Percentiles rank a stretch among this genome's conserved stretches.
Conservation (phyloP, 2,329 filamentous ascomycete species). For the Aspergillus novoparasiticus region DNA sequence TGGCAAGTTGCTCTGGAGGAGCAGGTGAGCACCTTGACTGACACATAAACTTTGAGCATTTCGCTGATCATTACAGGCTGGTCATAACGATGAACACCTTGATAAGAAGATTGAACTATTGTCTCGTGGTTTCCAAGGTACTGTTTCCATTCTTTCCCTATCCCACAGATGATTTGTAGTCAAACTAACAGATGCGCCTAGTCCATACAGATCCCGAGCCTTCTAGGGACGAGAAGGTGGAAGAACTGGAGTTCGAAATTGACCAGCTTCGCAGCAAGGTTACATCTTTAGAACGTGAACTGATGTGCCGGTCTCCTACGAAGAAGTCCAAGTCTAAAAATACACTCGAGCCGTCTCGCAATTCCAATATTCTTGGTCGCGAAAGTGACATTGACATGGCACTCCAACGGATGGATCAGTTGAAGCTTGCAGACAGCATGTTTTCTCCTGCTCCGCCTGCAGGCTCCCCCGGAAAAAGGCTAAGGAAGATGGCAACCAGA, state of each 20-base stretch:
- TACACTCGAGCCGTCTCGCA: slow-evolving; percentile 26
- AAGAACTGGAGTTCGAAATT: slow-evolving; percentile 71
- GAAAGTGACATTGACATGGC: slow-evolving; percentile 46
- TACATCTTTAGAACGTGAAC: slow-evolving; percentile 65
- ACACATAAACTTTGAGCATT: background rate
- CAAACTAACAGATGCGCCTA: slow-evolving; percentile 25
- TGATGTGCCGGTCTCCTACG: slow-evolving; percentile 64
- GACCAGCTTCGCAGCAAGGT: slow-evolving; percentile 68
- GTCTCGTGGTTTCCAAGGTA: slow-evolving; percentile 56
- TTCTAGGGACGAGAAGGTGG: slow-evolving; percentile 60
- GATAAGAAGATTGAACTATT: slow-evolving; percentile 84
- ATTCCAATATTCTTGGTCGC: slow-evolving; percentile 34
- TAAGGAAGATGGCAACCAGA: slow-evolving; percentile 48
- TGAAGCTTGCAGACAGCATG: slow-evolving; percentile 41
- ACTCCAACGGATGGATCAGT: slow-evolving; percentile 41
- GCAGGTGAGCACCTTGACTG: slow-evolving; percentile 55
- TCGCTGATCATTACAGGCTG: slow-evolving; percentile 45
- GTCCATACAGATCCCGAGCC: slow-evolving; percentile 53
- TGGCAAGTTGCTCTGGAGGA: slow-evolving; percentile 79
- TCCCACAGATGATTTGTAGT: background rate
- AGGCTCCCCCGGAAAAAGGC: slow-evolving; percentile 40
- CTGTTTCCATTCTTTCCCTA: slow-evolving; percentile 17
- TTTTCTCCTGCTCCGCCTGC: slow-evolving; percentile 30
- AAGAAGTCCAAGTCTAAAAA: slow-evolving; percentile 51
- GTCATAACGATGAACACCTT: slow-evolving; percentile 79